phyloP scores from a whole-genome alignment of 371 early-diverging fungal species.

The Enterospora canceri region DNA sequence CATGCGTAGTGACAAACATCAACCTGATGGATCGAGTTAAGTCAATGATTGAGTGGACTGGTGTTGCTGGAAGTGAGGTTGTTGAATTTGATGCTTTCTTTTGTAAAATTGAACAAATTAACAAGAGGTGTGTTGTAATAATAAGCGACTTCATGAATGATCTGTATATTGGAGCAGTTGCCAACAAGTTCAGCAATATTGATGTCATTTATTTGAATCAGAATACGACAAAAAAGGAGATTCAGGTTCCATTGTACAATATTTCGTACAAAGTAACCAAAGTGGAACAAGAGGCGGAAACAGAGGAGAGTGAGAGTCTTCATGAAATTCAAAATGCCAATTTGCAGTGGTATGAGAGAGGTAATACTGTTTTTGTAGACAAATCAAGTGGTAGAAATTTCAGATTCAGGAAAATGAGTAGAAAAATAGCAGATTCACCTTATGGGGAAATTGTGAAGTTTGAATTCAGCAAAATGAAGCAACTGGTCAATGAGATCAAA shows the following conservation, averaged over 20 bases:
- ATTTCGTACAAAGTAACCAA: not conserved
- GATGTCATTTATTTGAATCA: not conserved
- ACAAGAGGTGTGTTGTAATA: constrained; percentile 39
- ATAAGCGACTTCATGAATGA: constrained; percentile 33
- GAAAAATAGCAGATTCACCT: not conserved
- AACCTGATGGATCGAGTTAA: constrained; percentile 50
- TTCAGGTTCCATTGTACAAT: not conserved
- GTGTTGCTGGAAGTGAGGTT: constrained; percentile 30
- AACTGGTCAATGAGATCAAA: not conserved
- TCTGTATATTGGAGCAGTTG: constrained; percentile 32
- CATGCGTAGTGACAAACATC: constrained; percentile 56
- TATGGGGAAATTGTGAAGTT: not conserved
- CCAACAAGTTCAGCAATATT: constrained; percentile 17
- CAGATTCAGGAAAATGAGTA: not conserved
- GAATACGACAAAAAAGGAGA: not conserved
- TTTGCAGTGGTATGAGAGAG: not conserved
- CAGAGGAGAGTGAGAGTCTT: not conserved
- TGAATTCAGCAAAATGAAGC: not conserved
- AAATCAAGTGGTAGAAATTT: no score
- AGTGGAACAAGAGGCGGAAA: not conserved
- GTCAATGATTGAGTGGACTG: constrained; percentile 57
- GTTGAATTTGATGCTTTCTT: constrained; percentile 51
- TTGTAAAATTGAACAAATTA: constrained; percentile 24
- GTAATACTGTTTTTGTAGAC: not conserved
- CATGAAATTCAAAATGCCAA: not conserved